These are phyloP conservation scores for Eucalyptus dawsonii DNA, from an alignment of 345 rosid species.

Conservation along the genomic window DNA sequence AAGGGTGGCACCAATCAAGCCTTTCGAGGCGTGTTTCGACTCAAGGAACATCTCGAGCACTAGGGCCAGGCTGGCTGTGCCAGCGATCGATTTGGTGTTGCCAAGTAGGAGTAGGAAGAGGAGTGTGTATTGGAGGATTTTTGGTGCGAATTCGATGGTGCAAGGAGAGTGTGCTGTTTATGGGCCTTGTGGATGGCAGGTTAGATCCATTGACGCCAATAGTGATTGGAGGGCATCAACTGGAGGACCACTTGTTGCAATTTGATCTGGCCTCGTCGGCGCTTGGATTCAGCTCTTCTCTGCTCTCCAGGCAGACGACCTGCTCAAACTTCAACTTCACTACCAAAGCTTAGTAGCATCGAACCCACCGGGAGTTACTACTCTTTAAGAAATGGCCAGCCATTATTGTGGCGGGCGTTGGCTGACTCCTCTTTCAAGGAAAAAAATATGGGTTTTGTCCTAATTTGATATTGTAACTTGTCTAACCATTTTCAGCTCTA, in stretches of 20 bases:
- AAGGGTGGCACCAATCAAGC: constrained; percentile 1
- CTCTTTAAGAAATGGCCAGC: background rate
- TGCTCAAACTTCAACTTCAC: constrained; percentile 64
- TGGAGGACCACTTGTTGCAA: constrained; percentile 14
- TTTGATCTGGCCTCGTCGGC: constrained; percentile 18
- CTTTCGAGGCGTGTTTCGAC: background rate
- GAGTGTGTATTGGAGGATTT: constrained; percentile 2
- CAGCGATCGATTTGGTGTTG: constrained; percentile 14
- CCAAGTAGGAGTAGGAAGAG: constrained; percentile 1
- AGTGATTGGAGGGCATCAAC: constrained; percentile 20
- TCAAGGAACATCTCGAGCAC: background rate
- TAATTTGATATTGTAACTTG: background rate
- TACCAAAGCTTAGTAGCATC: background rate
- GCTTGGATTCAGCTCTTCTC: constrained; percentile 18
- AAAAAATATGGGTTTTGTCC: background rate
- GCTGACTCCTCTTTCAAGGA: background rate
- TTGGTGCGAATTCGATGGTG: constrained; percentile 28
- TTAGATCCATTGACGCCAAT: constrained; percentile 4
- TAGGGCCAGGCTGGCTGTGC: background rate
- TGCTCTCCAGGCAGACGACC: constrained; percentile 12
- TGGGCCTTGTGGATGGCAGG: constrained; percentile 22
- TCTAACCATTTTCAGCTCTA: background rate
- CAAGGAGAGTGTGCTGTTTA: constrained; percentile 1
- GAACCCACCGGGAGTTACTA: background rate
- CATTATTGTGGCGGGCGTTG: background rate